These are phyloP conservation scores for Knoxia roxburghii DNA, from an alignment of 257 asterid genomes.

Conservation along the genomic window DNA sequence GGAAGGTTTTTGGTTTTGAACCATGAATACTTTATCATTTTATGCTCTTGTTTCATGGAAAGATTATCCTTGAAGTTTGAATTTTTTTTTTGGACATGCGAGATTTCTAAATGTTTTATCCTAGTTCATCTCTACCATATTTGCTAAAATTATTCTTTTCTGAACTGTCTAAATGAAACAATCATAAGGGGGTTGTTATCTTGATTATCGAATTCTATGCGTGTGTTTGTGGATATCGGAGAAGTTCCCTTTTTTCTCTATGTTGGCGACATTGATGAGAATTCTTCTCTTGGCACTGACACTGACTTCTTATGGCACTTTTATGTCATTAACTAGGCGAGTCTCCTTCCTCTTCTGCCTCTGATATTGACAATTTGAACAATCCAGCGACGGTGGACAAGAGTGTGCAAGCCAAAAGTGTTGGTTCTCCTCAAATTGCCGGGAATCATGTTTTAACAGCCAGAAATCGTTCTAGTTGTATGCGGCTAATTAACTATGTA, in stretches of 20 bases:
- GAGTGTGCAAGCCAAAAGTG: constrained; percentile 61
- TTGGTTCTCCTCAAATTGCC: constrained; percentile 44
- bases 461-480: constrained; percentile 32
- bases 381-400: constrained; percentile 60
- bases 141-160: background rate
- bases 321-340: constrained; percentile 53
- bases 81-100: background rate
- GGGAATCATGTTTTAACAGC: constrained; percentile 36
- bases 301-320: constrained; percentile 6
- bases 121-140: background rate
- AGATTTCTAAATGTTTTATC: background rate
- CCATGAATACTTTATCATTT: background rate
- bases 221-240: too few species aligned
- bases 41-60: background rate
- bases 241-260: background rate
- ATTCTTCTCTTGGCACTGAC: background rate
- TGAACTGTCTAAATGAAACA: background rate
- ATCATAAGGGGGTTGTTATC: background rate
- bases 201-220: too few species aligned
- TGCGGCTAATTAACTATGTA: constrained; percentile 37
- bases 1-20: background rate
- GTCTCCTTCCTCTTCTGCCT: constrained; percentile 98
- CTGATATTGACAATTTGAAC: constrained; percentile 94
- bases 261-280: background rate
- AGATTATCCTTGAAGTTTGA: background rate